phyloP scores from a whole-genome alignment of 306 rosid genomes.

The Vicia faba region DNA sequence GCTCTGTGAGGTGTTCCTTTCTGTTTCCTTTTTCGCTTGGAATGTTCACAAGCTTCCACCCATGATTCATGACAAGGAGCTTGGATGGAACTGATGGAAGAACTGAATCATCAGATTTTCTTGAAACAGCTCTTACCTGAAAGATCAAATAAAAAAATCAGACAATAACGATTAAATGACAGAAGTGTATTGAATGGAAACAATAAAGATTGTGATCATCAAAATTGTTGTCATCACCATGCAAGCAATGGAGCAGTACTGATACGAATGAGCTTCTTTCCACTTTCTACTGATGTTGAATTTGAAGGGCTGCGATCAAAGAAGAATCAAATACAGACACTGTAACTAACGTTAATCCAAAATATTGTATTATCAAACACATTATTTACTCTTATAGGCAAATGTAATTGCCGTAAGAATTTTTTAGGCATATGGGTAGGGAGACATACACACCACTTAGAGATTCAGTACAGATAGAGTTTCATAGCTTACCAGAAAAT shows the following conservation, averaged over 20 bases:
- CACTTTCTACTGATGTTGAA: slow-evolving; percentile 40
- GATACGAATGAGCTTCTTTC: slow-evolving; percentile 36
- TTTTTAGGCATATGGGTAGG: neutral
- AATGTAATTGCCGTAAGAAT: neutral
- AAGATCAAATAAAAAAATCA: slow-evolving; percentile 29
- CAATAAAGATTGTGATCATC: slow-evolving; percentile 27
- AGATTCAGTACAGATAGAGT: neutral
- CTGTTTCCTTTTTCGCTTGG: slow-evolving; percentile 30
- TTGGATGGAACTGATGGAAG: slow-evolving; percentile 35
- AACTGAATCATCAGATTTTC: slow-evolving; percentile 36
- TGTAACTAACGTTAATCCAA: neutral
- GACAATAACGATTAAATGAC: neutral
- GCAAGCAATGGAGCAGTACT: slow-evolving; percentile 57
- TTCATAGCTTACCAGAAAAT: neutral
- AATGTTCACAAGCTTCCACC: neutral
- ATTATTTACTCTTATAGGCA: neutral
- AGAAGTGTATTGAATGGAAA: neutral
- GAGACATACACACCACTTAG: neutral
- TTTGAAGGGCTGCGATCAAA: slow-evolving; percentile 46
- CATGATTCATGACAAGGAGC: slow-evolving; percentile 11
- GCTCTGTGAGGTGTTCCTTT: slow-evolving; percentile 59
- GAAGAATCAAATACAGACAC: slow-evolving; percentile 12
- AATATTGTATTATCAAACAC: neutral
- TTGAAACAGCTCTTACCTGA: slow-evolving; percentile 41
- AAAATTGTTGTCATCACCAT: slow-evolving; percentile 41